Conservation (phyloP, 2,329 filamentous ascomycete genomes). For the Fusarium citri region DNA sequence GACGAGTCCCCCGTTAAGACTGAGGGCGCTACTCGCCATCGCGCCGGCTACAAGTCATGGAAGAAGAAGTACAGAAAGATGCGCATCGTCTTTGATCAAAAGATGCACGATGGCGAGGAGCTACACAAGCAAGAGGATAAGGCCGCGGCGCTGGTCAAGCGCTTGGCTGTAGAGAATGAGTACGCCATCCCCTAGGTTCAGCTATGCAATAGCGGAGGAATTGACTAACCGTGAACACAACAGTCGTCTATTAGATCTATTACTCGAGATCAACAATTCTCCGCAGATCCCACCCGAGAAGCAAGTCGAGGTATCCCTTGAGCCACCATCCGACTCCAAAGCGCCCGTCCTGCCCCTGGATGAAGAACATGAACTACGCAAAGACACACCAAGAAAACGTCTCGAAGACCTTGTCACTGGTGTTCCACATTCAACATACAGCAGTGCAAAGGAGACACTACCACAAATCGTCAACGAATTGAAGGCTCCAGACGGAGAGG, state of each 20-base stretch:
- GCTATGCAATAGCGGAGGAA: not conserved
- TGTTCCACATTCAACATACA: constrained; percentile 64
- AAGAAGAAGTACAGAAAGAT: constrained; percentile 98
- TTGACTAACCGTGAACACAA: constrained; percentile 29
- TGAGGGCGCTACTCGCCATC: constrained; percentile 57
- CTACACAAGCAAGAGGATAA: constrained; percentile 85
- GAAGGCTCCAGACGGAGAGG: constrained; percentile 61
- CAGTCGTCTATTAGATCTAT: constrained; percentile 88
- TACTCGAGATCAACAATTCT: constrained; percentile 89
- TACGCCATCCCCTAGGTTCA: constrained; percentile 59
- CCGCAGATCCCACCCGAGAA: constrained; percentile 79
- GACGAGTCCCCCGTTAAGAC: constrained; percentile 55
- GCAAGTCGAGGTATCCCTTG: constrained; percentile 76
- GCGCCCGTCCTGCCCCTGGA: constrained; percentile 50
- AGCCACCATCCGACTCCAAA: constrained; percentile 57
- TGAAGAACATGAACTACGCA: constrained; percentile 53
- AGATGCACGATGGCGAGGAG: constrained; percentile 83
- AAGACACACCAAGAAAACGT: constrained; percentile 59
- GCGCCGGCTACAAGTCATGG: constrained; percentile 73
- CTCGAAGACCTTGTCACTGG: constrained; percentile 63
- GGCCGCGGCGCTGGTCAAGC: constrained; percentile 82
- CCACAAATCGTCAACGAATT: constrained; percentile 66
- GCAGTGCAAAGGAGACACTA: constrained; percentile 70
- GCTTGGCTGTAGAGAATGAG: constrained; percentile 93
- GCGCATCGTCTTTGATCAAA: constrained; percentile 80